Evolutionary conservation across 441 rosid species (phyloP), one percentile per base, ranked within the genome.

Genomic region (Raphanus hybrid): DNA sequence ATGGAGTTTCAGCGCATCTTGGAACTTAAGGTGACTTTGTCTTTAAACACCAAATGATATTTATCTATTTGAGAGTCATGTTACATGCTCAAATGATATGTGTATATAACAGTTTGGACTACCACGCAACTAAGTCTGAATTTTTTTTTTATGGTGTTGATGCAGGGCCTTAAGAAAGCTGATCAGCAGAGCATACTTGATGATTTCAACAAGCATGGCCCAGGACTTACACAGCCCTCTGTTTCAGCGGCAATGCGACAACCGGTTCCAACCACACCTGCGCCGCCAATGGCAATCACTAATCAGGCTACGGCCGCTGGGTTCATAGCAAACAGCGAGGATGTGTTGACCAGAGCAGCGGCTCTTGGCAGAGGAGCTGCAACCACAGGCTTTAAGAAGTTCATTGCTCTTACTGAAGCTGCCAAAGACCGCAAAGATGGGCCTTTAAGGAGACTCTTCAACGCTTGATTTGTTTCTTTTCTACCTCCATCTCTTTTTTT

Each of bases 301-400:
- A 64, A 83, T 50, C 89, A 82, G 75, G 71, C 90, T 12, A 68
- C 88, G 10, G 70, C 97, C 0, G 83, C 83, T 11, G 94, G 97
- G 26, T 86, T 96, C 64, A 85, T 88, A 43, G 89, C 99, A 43
- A 93, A 97, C 18, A 85, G 98, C 20, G 99, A 96, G 83, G 99
- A 93, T 62, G 98, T 96, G 75, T 88, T 96, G 65, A 88, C 98
- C 1, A 85, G 98, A 82, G 99, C 99, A 12, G 99, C 99, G 16
- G 98, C 98, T 2, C 99, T 93, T 5, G 99, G 98, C 18, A 90
- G 99, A 54, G 99, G 99, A 27, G 99, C 99, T 3, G 99, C 99
- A 58, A 93, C 91, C 3, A 96, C 99, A 12, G 98, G 99, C 52
- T 93, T 96, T 86, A 96, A 96, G 90, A 88, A 98, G 87, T 96